Conservation (phyloP, 805 yeast species). For the Spathaspora passalidarum region DNA sequence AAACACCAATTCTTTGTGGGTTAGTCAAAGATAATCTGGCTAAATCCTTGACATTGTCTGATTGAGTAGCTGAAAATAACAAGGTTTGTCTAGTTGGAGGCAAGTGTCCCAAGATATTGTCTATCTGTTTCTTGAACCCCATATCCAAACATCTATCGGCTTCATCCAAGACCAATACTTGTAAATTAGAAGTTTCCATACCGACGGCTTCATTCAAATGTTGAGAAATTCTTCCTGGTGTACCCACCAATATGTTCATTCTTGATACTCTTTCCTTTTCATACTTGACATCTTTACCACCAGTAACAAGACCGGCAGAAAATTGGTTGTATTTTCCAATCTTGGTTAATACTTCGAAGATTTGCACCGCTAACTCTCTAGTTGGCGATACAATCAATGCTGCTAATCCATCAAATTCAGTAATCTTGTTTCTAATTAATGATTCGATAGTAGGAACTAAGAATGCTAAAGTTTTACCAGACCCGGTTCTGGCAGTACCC, state of each 20-base stretch:
- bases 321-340: constrained; percentile 73
- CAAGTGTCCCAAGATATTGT: constrained; percentile 71
- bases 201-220: constrained; percentile 89
- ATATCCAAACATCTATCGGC: constrained; percentile 91
- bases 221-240: constrained; percentile 88
- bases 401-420: constrained; percentile 83
- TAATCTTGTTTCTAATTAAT: constrained; percentile 67
- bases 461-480: constrained; percentile 89
- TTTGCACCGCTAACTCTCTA: constrained; percentile 87
- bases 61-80: constrained; percentile 85
- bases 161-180: constrained; percentile 81
- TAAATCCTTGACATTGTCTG: constrained; percentile 75
- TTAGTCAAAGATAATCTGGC: constrained; percentile 72
- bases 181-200: constrained; percentile 69
- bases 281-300: constrained; percentile 83
- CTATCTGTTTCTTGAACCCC: constrained; percentile 85
- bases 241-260: constrained; percentile 82
- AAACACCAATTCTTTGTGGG: constrained; percentile 48
- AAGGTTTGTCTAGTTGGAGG: constrained; percentile 83
- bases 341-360: constrained; percentile 79
- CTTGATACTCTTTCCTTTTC: constrained; percentile 77
- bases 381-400: constrained; percentile 91
- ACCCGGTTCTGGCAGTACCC: constrained; percentile 88
- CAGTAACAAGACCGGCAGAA: constrained; percentile 89
- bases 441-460: constrained; percentile 76